Percentiles rank a stretch among this genome's conserved stretches.
These are phyloP conservation scores for Carpinus viminea DNA, from an alignment of 306 rosid genomes.

Conservation along the genomic window DNA sequence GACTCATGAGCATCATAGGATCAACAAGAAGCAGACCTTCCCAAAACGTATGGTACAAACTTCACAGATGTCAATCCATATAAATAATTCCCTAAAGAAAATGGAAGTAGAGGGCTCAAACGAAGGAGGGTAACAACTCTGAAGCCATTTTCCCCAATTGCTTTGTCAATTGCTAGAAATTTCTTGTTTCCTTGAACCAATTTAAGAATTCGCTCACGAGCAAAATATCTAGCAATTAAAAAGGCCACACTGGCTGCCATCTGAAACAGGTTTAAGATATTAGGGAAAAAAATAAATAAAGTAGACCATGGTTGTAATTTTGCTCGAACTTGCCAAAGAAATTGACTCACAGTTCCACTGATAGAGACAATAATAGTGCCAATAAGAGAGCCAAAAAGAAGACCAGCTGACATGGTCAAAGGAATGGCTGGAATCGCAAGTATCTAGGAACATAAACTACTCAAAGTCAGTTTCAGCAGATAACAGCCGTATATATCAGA, in stretches of 20 bases:
- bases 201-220: constrained; percentile 93
- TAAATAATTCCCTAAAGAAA: constrained; percentile 90
- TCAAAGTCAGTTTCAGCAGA: constrained; percentile 28
- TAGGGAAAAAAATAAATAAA: constrained; percentile 5
- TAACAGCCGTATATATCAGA: background rate
- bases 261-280: constrained; percentile 48
- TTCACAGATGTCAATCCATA: constrained; percentile 96
- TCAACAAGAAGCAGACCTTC: constrained; percentile 59
- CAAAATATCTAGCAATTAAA: constrained; percentile 94
- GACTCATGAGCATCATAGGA: constrained; percentile 9
- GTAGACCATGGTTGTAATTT: background rate
- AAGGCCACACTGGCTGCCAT: constrained; percentile 95
- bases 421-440: constrained; percentile 98
- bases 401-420: constrained; percentile 95
- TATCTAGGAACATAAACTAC: constrained; percentile 49
- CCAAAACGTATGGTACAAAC: constrained; percentile 89
- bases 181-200: constrained; percentile 93
- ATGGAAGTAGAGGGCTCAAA: constrained; percentile 95
- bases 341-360: constrained; percentile 80
- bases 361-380: constrained; percentile 91
- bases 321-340: constrained; percentile 1
- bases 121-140: constrained; percentile 95
- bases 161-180: constrained; percentile 94
- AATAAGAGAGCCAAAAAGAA: constrained; percentile 78
- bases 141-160: constrained; percentile 93